These are phyloP conservation scores for Alisma plantagoaquatica DNA, from an alignment of 106 monocot species.

Conservation along the genomic window DNA sequence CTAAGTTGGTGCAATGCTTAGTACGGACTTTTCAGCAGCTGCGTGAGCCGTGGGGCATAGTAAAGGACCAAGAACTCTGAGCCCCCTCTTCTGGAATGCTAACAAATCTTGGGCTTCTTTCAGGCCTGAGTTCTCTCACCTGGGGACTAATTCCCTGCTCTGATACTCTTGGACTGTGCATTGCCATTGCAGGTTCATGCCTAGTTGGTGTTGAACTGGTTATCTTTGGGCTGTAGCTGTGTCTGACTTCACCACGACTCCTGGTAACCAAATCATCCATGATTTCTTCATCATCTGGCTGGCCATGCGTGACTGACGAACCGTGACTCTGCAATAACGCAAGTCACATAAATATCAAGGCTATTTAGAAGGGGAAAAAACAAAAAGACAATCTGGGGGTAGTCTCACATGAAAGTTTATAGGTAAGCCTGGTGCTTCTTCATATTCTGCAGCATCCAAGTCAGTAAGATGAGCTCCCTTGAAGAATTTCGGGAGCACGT, in stretches of 20 bases:
- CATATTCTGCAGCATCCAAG: constrained; percentile 31
- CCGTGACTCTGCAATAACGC: constrained; percentile 8
- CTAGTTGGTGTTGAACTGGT: constrained; percentile 12
- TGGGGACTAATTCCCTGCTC: not conserved
- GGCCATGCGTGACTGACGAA: constrained; percentile 3
- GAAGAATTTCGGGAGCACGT: constrained; percentile 31
- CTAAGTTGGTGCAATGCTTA: too few relatives aligned
- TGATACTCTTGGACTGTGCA: not conserved
- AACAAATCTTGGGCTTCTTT: constrained; percentile 1
- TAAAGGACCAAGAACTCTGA: constrained; percentile 1
- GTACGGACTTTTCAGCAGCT: too few relatives aligned
- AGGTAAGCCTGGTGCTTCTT: constrained; percentile 21
- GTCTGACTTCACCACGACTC: constrained; percentile 23
- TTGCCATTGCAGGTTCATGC: not conserved
- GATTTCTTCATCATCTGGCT: constrained; percentile 21
- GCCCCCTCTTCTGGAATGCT: not conserved
- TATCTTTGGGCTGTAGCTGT: constrained; percentile 17
- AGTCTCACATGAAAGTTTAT: constrained; percentile 4
- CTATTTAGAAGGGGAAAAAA: not conserved
- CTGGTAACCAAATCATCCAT: constrained; percentile 18
- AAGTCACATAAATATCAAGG: not conserved
- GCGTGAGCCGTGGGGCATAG: not conserved
- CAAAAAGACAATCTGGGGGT: not conserved
- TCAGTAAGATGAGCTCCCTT: constrained; percentile 27
- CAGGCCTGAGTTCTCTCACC: constrained; percentile 1